phyloP scores from a whole-genome alignment of 2,329 filamentous ascomycete genomes.

The Biscogniauxia sp. region DNA sequence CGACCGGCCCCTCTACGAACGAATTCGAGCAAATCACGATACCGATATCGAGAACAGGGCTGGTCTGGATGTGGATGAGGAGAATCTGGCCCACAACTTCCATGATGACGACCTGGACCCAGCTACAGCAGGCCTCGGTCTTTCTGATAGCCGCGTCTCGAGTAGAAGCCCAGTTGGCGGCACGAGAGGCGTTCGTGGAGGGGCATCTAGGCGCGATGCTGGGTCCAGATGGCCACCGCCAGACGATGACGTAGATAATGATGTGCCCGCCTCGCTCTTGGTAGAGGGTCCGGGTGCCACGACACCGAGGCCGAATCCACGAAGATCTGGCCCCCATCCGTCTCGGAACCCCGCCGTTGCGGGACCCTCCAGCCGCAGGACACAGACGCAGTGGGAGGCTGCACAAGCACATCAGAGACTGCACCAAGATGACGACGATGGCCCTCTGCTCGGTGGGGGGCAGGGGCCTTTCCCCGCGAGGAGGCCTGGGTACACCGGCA shows the following conservation, averaged over 20 bases:
- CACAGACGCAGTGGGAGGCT: slow-evolving; percentile 54
- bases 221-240: slow-evolving; percentile 29
- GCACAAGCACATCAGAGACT: slow-evolving; percentile 50
- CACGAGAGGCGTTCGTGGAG: slow-evolving; percentile 15
- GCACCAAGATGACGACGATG: slow-evolving; percentile 39
- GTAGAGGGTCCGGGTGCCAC: slow-evolving; percentile 46
- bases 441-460: slow-evolving; percentile 12
- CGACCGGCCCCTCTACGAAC: slow-evolving; percentile 49
- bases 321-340: slow-evolving; percentile 23
- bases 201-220: slow-evolving; percentile 14
- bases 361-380: slow-evolving; percentile 43
- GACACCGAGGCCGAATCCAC: slow-evolving; percentile 24
- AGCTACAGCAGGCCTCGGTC: slow-evolving; percentile 38
- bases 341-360: slow-evolving; percentile 33
- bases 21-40: slow-evolving; percentile 42
- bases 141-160: slow-evolving; percentile 47
- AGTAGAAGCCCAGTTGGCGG: slow-evolving; percentile 35
- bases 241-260: slow-evolving; percentile 47
- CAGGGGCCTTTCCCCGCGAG: slow-evolving; percentile 19
- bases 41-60: slow-evolving; percentile 42
- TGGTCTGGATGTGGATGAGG: slow-evolving; percentile 48
- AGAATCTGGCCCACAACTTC: slow-evolving; percentile 52
- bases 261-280: slow-evolving; percentile 62
- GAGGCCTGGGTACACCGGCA: slow-evolving; percentile 24
- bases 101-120: slow-evolving; percentile 48